A percentile compares a stretch with the other conserved stretches of the same genome.
These are phyloP conservation scores for Erucastrum elatum DNA, from an alignment of 345 rosid species.

Conservation along the genomic window DNA sequence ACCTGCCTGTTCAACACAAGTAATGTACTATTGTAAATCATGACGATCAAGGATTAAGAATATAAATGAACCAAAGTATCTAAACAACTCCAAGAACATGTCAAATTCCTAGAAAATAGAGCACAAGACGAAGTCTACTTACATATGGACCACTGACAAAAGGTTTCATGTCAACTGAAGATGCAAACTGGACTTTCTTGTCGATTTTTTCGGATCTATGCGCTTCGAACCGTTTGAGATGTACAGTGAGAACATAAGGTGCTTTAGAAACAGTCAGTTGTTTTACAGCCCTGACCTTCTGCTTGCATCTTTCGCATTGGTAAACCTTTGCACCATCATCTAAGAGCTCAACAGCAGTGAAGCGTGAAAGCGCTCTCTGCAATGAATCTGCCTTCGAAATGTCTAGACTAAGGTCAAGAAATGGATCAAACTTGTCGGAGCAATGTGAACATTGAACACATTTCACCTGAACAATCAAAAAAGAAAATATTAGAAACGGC, in stretches of 20 bases:
- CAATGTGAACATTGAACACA: slow-evolving; percentile 75
- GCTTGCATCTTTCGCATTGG: slow-evolving; percentile 82
- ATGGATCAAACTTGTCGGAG: slow-evolving; percentile 89
- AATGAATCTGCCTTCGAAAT: slow-evolving; percentile 78
- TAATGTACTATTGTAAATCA: background rate
- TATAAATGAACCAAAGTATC: background rate
- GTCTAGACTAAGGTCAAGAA: slow-evolving; percentile 89
- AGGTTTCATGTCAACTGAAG: slow-evolving; percentile 76
- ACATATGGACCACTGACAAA: slow-evolving; percentile 78
- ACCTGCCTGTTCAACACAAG: slow-evolving; percentile 63
- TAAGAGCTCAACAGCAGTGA: slow-evolving; percentile 72
- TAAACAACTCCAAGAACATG: background rate
- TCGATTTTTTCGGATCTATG: slow-evolving; percentile 76
- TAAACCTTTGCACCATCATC: slow-evolving; percentile 94
- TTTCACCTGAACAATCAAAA: slow-evolving; percentile 55
- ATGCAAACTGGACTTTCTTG: slow-evolving; percentile 64
- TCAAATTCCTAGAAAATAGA: background rate
- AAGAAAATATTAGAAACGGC: background rate
- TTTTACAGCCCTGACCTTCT: slow-evolving; percentile 82
- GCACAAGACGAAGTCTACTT: slow-evolving; percentile 45
- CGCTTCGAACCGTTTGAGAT: slow-evolving; percentile 86
- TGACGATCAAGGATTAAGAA: background rate
- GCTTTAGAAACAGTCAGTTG: slow-evolving; percentile 85
- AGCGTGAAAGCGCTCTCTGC: slow-evolving; percentile 68
- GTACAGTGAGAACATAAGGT: slow-evolving; percentile 80